Base-by-base conservation (phyloP, 139 green algal species). In the Volvox africanus region DNA sequence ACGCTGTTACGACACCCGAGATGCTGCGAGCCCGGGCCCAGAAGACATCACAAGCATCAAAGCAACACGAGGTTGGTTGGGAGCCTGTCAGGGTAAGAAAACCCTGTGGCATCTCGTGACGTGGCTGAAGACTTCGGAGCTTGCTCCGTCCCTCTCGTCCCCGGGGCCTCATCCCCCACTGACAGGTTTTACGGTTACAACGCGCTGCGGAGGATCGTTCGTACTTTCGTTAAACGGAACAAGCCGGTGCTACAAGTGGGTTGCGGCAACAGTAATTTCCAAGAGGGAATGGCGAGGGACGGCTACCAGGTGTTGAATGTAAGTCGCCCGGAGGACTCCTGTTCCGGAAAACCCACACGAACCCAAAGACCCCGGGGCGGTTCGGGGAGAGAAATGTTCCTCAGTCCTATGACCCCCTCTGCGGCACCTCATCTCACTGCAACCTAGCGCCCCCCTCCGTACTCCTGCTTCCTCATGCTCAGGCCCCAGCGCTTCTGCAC, bases 251-350 rank as follows among this genome's bases (percentile, higher is more conserved):
- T 93, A 18, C 92, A 94, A 11, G 69, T 93, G 18, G 93, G 93
- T 24, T 95, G 93, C 80, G 93, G 93, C 30, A 95, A 92, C 62
- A 81, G 30, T 28, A 95, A 95, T 81, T 89, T 95, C 35, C 88
- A 93, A 79, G 91, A 93, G 75, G 85, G 91, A 33, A 93, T 95
- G 91, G 91, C 91, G 13, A 73, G 78, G 24, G 80, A 88, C 32
- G 91, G 91, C 21, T 95, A 93, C 83, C 81, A 91, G 24, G 65
- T 93, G 3, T 44, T 91, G 69, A 95, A 95, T 37, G 93, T 95
- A 71, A 93, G 88, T 16, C 5, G 65, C 9, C 44, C 5, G 44
- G 44, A 9, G 44, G 44, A 5, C 44, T 55, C 44, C 5, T 55
- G 44, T 55, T 14, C 44, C 44, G 5, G 44, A 55, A 55, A 55